phyloP scores from a whole-genome alignment of 257 asterid genomes.

The Plantago major region DNA sequence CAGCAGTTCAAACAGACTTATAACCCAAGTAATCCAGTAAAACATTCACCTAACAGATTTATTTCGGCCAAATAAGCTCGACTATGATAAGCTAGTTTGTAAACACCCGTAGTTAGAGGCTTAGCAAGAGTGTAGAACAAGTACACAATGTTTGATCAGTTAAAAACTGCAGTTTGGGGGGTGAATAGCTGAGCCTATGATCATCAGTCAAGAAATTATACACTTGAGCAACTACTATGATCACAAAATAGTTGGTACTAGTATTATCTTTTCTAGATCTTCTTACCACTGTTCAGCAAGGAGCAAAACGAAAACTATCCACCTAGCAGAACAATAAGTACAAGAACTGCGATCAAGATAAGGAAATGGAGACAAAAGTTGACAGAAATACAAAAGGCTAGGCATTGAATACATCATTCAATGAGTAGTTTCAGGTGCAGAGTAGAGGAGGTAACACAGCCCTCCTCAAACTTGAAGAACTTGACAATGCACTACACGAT shows the following conservation, averaged over 20 bases:
- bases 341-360: background rate
- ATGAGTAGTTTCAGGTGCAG: constrained; percentile 7
- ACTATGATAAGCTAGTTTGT: too few relatives aligned
- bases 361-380: constrained; percentile 1
- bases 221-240: background rate
- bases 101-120: too few relatives aligned
- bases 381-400: background rate
- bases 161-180: too few relatives aligned
- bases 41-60: too few relatives aligned
- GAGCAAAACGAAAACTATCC: constrained; percentile 12
- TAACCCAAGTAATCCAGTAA: too few relatives aligned
- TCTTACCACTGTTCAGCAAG: constrained; percentile 4
- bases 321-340: background rate
- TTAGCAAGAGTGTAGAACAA: too few relatives aligned
- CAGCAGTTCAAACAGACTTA: too few relatives aligned
- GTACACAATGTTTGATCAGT: too few relatives aligned
- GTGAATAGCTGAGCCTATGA: background rate
- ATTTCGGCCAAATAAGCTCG: too few relatives aligned
- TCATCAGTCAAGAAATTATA: constrained; percentile 7
- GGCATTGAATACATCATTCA: constrained; percentile 4
- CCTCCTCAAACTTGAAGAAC: constrained; percentile 38
- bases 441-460: background rate
- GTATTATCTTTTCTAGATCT: constrained; percentile 1
- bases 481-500: constrained; percentile 34
- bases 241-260: background rate